phyloP scores from a whole-genome alignment of 2,329 filamentous ascomycete species.

The Claviceps purpurea region DNA sequence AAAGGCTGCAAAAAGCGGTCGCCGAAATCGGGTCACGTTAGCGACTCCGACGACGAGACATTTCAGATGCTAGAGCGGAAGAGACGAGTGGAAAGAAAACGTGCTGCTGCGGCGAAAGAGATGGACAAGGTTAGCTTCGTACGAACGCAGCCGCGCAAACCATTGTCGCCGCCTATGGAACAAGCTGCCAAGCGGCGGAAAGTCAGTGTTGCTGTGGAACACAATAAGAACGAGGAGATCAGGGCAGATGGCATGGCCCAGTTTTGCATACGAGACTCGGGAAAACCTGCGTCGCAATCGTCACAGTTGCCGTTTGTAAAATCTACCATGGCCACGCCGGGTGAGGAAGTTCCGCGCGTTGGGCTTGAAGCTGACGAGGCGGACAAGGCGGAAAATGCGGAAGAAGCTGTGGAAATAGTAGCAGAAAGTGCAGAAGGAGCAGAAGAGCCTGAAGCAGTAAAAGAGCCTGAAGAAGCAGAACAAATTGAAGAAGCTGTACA shows the following conservation, averaged over 20 bases:
- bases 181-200: slow-evolving; percentile 17
- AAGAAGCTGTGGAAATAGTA: too few species aligned
- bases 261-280: slow-evolving; percentile 12
- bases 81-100: slow-evolving; percentile 23
- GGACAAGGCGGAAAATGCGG: too few species aligned
- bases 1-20: slow-evolving; percentile 14
- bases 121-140: slow-evolving; percentile 28
- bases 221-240: neutral
- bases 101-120: slow-evolving; percentile 25
- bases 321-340: slow-evolving; percentile 22
- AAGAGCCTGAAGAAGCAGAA: too few species aligned
- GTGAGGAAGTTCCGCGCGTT: slow-evolving; percentile 10
- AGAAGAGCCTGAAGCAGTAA: too few species aligned
- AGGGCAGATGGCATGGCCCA: neutral
- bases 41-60: slow-evolving; percentile 22
- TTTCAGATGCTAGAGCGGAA: slow-evolving; percentile 20
- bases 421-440: too few species aligned
- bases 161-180: slow-evolving; percentile 8
- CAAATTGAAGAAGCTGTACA: too few species aligned
- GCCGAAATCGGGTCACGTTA: slow-evolving; percentile 15
- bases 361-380: neutral
- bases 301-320: slow-evolving; percentile 12
- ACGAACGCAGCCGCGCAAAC: slow-evolving; percentile 10
- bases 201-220: neutral
- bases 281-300: slow-evolving; percentile 13